Conservation (phyloP, 306 rosid species). For the Cucurbita moschata region DNA sequence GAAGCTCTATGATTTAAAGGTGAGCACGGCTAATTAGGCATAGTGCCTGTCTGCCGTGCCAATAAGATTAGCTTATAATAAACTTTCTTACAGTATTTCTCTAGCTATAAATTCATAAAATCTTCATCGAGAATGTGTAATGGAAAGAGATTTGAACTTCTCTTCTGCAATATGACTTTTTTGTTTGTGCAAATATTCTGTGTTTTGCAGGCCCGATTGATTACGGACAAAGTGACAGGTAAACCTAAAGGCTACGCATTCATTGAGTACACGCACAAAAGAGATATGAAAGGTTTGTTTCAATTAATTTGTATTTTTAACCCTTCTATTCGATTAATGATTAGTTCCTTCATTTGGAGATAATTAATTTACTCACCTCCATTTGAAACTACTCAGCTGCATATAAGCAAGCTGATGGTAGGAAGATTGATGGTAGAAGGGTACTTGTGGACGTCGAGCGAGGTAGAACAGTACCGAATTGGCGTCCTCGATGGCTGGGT, state of each 20-base stretch:
- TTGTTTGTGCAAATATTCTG: conserved; percentile 3
- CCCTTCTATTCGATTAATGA: not conserved
- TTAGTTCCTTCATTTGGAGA: not conserved
- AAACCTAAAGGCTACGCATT: conserved; percentile 92
- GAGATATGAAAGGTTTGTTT: conserved; percentile 92
- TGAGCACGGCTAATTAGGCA: conserved; percentile 99
- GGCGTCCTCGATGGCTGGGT: conserved; percentile 98
- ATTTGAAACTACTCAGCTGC: conserved; percentile 52
- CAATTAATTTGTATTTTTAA: not conserved
- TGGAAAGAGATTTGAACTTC: conserved; percentile 6
- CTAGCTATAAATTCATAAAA: conserved; percentile 3
- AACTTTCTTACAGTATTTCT: conserved; percentile 11
- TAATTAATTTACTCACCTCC: not conserved
- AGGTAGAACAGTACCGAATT: conserved; percentile 97
- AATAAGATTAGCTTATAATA: conserved; percentile 46
- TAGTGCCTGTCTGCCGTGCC: conserved; percentile 99
- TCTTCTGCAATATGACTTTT: conserved; percentile 17
- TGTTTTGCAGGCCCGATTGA: conserved; percentile 63
- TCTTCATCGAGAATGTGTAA: not conserved
- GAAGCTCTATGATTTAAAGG: conserved; percentile 88
- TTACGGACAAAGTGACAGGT: conserved; percentile 49
- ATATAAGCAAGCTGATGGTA: conserved; percentile 99
- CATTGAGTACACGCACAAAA: conserved; percentile 84
- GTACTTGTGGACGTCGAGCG: conserved; percentile 98
- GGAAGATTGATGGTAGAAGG: conserved; percentile 91